Evolutionary conservation across 2,329 filamentous ascomycete species (phyloP), one percentile per base, ranked within the genome.

Genomic region (Didymosphaeria variabile): DNA sequence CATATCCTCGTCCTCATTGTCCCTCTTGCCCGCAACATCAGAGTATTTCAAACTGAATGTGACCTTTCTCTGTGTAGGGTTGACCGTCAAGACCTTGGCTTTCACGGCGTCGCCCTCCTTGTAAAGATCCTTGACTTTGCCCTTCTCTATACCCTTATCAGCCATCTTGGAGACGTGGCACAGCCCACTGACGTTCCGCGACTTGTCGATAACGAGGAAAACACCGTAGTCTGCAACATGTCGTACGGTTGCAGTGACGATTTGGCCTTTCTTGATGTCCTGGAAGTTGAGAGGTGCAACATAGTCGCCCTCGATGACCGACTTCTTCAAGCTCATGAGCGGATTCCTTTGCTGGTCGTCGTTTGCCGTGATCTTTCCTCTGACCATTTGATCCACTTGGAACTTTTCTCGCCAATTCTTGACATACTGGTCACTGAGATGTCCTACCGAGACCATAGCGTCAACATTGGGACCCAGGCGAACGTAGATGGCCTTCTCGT

Each of bases 321-420:
- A 97, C 47, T 89, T 85, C 81, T 97, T 98, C 74, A 99, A 82
- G 72, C 88, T 96, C 83, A 99, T 85, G 75, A 96, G 92, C 31
- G 97, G 81, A 69, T 93, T 92, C 59, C 89, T 88, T 29, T 88
- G 83, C 40, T 85, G 83, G 6, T 84, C 72, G 69, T 97, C 91
- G 29, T 94, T 86, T 2, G 88, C 83, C 50, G 91, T 87, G 61
- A 99, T 85, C 66, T 94, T 92, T 55, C 93, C 95, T 78, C 91
- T 93, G 57, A 99, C 93, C 6, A 99, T 85, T 79, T 98, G 93
- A 71, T 97, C 93, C 51, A 94, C 82, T 71, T 95, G 89, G 80
- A 94, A 97, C 47, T 90, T 84, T 38, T 91, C 88, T 81, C 97
- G 96, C 95, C 95, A 99, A 63, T 98, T 92, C 79, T 98, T 98